A percentile compares a stretch with the other conserved stretches of the same genome.
These are phyloP conservation scores for Eutrema heterophyllum DNA, from an alignment of 345 rosid species.

Conservation along the genomic window DNA sequence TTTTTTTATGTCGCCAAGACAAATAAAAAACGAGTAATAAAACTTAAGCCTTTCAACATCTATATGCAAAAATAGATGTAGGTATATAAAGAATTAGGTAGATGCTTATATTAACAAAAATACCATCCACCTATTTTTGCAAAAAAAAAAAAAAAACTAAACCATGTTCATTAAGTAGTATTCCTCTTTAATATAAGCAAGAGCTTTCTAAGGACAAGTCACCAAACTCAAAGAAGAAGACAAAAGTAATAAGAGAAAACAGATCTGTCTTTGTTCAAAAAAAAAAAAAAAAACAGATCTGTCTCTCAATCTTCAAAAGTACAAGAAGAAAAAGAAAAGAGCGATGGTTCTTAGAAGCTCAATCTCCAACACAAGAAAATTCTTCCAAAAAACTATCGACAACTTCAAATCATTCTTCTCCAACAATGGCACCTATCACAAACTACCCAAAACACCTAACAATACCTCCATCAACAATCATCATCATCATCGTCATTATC, in stretches of 20 bases:
- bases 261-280: constrained; percentile 10
- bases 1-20: not conserved
- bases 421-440: constrained; percentile 36
- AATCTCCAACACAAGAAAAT: constrained; percentile 51
- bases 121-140: not conserved
- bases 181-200: not conserved
- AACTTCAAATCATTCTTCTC: constrained; percentile 55
- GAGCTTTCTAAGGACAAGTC: not conserved
- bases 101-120: not conserved
- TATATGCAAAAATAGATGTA: too few species aligned
- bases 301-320: not conserved
- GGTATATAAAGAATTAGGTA: too few species aligned
- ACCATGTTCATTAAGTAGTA: not conserved
- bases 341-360: constrained; percentile 56
- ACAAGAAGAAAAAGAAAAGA: not conserved
- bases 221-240: constrained; percentile 27
- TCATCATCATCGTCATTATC: constrained; percentile 6
- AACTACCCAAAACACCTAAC: constrained; percentile 51
- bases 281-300: constrained; percentile 6
- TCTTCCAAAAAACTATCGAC: constrained; percentile 51
- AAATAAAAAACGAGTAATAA: too few species aligned
- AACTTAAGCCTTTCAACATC: too few species aligned
- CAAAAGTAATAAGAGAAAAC: not conserved
- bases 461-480: constrained; percentile 24
- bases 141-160: not conserved